Percentiles rank a stretch among this genome's conserved stretches.
These are phyloP conservation scores for Tremellales sp. DNA, from an alignment of 1,284 basidiomycete genomes.

Conservation along the genomic window DNA sequence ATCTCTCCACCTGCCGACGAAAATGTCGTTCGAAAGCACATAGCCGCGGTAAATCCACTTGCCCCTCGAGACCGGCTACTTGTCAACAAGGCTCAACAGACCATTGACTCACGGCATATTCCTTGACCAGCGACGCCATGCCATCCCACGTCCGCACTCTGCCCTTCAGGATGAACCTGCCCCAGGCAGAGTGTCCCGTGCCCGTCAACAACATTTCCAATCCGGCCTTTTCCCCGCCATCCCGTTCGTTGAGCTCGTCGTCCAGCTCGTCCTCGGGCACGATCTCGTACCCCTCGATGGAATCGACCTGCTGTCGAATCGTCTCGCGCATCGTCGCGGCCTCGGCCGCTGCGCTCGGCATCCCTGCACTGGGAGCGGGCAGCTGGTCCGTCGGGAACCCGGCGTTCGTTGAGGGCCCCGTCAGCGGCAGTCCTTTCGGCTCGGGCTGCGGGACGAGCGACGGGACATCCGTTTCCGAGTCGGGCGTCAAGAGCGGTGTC, in stretches of 20 bases:
- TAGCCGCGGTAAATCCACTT: conserved; percentile 55
- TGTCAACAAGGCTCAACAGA: neutral
- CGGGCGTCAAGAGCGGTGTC: neutral
- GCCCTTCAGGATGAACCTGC: conserved; percentile 52
- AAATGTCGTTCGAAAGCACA: conserved; percentile 37
- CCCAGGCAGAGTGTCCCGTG: conserved; percentile 55
- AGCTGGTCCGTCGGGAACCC: conserved; percentile 38
- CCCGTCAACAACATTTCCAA: conserved; percentile 51
- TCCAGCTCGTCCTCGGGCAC: conserved; percentile 36
- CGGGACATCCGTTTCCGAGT: neutral
- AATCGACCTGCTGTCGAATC: conserved; percentile 38
- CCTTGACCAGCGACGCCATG: conserved; percentile 52
- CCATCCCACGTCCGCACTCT: conserved; percentile 54
- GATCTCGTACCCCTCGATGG: conserved; percentile 39
- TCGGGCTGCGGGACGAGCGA: neutral
- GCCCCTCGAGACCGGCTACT: conserved; percentile 50
- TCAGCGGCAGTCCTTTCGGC: conserved; percentile 22
- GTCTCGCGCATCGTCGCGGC: conserved; percentile 34
- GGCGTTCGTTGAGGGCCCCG: conserved; percentile 43
- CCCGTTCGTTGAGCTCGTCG: conserved; percentile 15
- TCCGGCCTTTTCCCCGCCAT: conserved; percentile 28
- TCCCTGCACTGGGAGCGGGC: conserved; percentile 18
- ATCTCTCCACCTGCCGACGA: conserved; percentile 49
- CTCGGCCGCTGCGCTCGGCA: conserved; percentile 35
- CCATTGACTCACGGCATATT: conserved; percentile 49